Evolutionary conservation across 768 basidiomycete species (phyloP), one percentile per base, ranked within the genome.

Genomic region (Chlorophyllum brunneum): DNA sequence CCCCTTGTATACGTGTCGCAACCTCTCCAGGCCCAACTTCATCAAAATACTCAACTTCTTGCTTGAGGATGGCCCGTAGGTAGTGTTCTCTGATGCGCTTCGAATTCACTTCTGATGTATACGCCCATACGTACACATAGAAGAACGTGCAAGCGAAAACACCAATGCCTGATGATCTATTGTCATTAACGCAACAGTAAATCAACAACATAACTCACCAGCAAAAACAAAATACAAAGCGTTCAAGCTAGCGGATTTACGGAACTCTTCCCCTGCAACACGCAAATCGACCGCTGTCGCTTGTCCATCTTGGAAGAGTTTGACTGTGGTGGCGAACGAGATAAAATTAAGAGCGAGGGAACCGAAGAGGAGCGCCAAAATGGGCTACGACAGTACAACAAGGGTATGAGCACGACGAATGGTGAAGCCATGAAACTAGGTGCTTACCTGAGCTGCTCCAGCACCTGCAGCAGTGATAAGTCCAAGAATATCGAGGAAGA

Each of bases 11-110:
- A 31, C 90, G 79, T 3, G 91, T 92, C 0, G 91, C 83, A 18
- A 94, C 82, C 61, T 93, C 92, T 49, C 92, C 92, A 2, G 91
- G 83, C 10, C 92, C 90, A 37, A 92, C 76, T 11, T 81, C 77
- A 64, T 94, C 92, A 62, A 92, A 93, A 70, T 78, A 93, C 23
- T 83, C 81, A 53, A 92, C 81, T 53, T 87, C 82, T 62, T 93
- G 92, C 27, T 88, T 80, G 3, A 94, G 72, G 5, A 90, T 67
- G 2, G 89, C 79, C 40, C 73, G 63, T 9, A 93, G 77, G 63
- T 93, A 93, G 5, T 65, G 88, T 67, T 92, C 88, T 10, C 92
- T 79, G 31, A 93, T 74, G 20, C 91, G 80, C 60, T 84, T 86
- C 0, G 90, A 79, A 55, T 81, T 84, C 20, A 81, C 65, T 65